These are phyloP conservation scores for Penicillium sp. DNA, from an alignment of 2,329 filamentous ascomycete genomes.

Conservation along the genomic window DNA sequence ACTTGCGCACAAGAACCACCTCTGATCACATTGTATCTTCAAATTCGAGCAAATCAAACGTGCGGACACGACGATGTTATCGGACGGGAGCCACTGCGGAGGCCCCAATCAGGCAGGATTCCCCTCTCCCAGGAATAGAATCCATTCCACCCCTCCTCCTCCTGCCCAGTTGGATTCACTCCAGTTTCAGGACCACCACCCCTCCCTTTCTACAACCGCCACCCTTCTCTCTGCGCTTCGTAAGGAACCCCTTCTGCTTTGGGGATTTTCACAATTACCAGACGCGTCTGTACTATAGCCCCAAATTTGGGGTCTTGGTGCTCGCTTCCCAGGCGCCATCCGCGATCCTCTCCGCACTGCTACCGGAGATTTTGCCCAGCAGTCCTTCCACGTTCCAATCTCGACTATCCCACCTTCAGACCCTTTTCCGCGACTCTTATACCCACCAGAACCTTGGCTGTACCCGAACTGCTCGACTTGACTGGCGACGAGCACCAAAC, in stretches of 20 bases:
- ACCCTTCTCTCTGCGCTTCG: not conserved
- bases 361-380: slow-evolving; percentile 13
- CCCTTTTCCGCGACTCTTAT: not conserved
- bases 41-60: not conserved
- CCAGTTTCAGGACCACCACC: not conserved
- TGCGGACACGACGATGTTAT: not conserved
- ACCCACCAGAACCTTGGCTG: not conserved
- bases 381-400: slow-evolving; percentile 14
- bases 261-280: slow-evolving; percentile 15
- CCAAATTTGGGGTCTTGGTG: slow-evolving; percentile 30
- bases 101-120: slow-evolving; percentile 16
- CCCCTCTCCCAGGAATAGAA: slow-evolving; percentile 5
- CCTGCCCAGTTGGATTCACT: not conserved
- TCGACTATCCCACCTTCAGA: not conserved
- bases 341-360: slow-evolving; percentile 23
- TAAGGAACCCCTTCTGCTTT: not conserved
- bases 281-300: slow-evolving; percentile 23
- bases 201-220: not conserved
- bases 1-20: not conserved
- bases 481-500: slow-evolving; percentile 1
- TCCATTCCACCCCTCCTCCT: slow-evolving; percentile 1
- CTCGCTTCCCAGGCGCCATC: slow-evolving; percentile 29
- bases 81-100: not conserved
- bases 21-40: not conserved
- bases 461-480: not conserved